Conservation (phyloP, 2,329 filamentous ascomycete genomes). For the Pseudogymnoascus sp. region DNA sequence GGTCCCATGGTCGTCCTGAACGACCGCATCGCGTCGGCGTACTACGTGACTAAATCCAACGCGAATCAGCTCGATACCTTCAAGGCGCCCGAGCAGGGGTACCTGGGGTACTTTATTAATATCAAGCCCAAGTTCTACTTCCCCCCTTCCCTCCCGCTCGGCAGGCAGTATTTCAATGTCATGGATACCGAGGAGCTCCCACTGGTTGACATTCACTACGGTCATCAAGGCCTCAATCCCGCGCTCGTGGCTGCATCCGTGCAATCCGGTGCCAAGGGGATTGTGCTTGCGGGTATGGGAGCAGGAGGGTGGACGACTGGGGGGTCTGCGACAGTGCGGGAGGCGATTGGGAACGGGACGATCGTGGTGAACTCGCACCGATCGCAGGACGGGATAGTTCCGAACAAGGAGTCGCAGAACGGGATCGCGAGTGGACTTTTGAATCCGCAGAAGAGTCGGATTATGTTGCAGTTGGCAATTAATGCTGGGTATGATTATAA, state of each 20-base stretch:
- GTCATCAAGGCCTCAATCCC: constrained; percentile 8
- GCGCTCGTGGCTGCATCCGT: not conserved
- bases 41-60: constrained; percentile 51
- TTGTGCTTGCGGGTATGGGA: constrained; percentile 10
- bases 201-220: constrained; percentile 10
- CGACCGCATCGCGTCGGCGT: constrained; percentile 48
- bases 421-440: constrained; percentile 7
- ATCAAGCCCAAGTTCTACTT: constrained; percentile 51
- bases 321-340: not conserved
- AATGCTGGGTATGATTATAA: constrained; percentile 6
- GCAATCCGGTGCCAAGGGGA: not conserved
- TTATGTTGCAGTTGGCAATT: constrained; percentile 3
- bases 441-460: constrained; percentile 9
- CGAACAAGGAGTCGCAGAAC: not conserved
- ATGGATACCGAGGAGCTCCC: not conserved
- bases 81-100: constrained; percentile 45
- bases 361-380: constrained; percentile 3
- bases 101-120: constrained; percentile 48
- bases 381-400: constrained; percentile 2
- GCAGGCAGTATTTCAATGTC: constrained; percentile 9
- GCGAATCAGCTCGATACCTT: constrained; percentile 56
- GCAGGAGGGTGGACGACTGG: constrained; percentile 6
- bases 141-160: constrained; percentile 26
- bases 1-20: constrained; percentile 53
- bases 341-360: constrained; percentile 2